Evolutionary conservation across 1,139 yeast species (phyloP).

Genomic region (Candida tetrigidarum): DNA sequence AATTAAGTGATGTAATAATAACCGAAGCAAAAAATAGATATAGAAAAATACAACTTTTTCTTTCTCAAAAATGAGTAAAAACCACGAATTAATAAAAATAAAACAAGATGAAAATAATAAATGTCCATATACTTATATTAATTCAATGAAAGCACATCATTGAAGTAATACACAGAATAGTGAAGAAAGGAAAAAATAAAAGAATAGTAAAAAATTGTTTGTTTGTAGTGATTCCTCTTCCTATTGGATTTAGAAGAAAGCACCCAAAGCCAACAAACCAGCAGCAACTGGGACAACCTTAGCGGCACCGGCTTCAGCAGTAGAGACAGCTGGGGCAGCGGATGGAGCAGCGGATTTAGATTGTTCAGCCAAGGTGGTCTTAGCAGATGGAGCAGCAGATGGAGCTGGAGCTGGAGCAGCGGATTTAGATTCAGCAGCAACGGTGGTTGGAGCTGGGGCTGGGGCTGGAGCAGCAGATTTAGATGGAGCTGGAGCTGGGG

Average conservation of each 20-base stretch:
- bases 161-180: neutral
- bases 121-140: neutral
- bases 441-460: conserved; percentile 12
- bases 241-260: conserved; percentile 16
- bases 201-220: neutral
- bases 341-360: conserved; percentile 29
- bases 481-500: conserved; percentile 19
- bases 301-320: conserved; percentile 19
- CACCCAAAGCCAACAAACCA: conserved; percentile 23
- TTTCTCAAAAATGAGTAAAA: too few species aligned
- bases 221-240: neutral
- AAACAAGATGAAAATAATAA: neutral
- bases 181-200: neutral
- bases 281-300: conserved; percentile 24
- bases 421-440: conserved; percentile 24
- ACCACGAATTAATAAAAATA: neutral
- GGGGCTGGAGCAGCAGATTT: conserved; percentile 8
- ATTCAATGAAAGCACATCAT: neutral
- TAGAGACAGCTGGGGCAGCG: conserved; percentile 24
- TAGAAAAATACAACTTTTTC: neutral
- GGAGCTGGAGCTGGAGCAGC: conserved; percentile 10
- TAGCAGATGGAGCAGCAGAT: conserved; percentile 19
- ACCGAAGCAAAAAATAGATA: conserved; percentile 1
- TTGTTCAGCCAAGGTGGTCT: conserved; percentile 18
- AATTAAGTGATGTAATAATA: neutral